A percentile compares a stretch with the other conserved stretches of the same genome.
These are phyloP conservation scores for Prosopis cineraria DNA, from an alignment of 306 rosid genomes.

Conservation along the genomic window DNA sequence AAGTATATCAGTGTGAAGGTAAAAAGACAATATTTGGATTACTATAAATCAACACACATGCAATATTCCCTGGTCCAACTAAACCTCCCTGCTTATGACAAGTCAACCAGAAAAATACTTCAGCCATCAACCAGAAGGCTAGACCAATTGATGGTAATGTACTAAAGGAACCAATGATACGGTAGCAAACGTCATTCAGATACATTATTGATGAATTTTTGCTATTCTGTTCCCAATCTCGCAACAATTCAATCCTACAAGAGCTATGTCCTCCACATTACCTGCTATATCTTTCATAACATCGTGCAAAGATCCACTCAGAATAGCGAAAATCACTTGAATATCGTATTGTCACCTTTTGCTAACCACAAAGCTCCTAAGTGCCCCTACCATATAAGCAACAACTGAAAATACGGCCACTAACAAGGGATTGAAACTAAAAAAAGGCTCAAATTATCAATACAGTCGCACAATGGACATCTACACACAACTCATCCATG, in stretches of 20 bases:
- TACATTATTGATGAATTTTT: neutral
- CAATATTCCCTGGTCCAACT: neutral
- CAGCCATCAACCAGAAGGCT: slow-evolving; percentile 12
- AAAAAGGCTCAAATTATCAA: slow-evolving; percentile 1
- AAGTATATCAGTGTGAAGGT: neutral
- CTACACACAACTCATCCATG: neutral
- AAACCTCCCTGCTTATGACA: neutral
- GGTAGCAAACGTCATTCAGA: neutral
- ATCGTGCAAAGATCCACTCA: neutral
- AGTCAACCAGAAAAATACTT: neutral
- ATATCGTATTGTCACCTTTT: neutral
- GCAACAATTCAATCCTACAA: neutral
- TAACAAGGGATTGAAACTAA: neutral
- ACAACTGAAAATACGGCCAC: neutral
- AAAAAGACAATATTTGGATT: neutral
- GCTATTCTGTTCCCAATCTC: neutral
- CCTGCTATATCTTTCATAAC: neutral
- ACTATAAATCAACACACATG: neutral
- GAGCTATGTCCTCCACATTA: neutral
- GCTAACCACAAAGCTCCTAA: neutral
- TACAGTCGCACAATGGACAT: slow-evolving; percentile 20
- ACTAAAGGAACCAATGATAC: neutral
- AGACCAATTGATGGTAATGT: neutral
- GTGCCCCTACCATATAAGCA: neutral
- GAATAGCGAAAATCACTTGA: slow-evolving; percentile 2